Evolutionary conservation across 108 stramenopile genomes (phyloP).

Genomic region (Mediolabrus comicus): DNA sequence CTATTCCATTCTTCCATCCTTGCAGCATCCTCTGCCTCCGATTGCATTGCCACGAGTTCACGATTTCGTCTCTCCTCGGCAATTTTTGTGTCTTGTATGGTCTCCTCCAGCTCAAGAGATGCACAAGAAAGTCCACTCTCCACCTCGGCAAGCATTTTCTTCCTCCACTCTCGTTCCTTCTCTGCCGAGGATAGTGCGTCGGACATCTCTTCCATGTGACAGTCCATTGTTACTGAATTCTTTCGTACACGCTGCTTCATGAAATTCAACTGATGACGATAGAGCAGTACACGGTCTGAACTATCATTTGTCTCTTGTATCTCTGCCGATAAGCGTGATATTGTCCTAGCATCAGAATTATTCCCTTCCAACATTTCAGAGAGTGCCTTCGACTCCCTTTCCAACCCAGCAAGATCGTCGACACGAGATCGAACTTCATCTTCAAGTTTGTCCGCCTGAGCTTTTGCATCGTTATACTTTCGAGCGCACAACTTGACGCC

Average conservation of each 20-base stretch:
- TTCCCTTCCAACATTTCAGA: slow-evolving; percentile 65
- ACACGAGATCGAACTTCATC: slow-evolving; percentile 42
- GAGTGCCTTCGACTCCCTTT: slow-evolving; percentile 58
- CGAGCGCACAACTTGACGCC: slow-evolving; percentile 56
- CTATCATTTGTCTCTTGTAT: slow-evolving; percentile 50
- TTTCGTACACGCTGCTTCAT: slow-evolving; percentile 57
- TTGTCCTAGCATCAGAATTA: slow-evolving; percentile 49
- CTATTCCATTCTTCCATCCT: slow-evolving; percentile 51
- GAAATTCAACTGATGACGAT: slow-evolving; percentile 64
- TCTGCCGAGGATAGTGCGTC: slow-evolving; percentile 40
- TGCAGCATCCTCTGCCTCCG: slow-evolving; percentile 38
- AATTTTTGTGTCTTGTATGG: slow-evolving; percentile 17
- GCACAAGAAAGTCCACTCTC: slow-evolving; percentile 40
- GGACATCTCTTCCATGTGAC: slow-evolving; percentile 64
- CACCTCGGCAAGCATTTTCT: slow-evolving; percentile 50
- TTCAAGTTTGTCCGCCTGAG: slow-evolving; percentile 47
- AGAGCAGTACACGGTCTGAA: slow-evolving; percentile 53
- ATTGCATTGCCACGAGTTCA: slow-evolving; percentile 26
- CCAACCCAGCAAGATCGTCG: slow-evolving; percentile 52
- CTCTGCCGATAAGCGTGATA: slow-evolving; percentile 46
- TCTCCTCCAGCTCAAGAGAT: slow-evolving; percentile 39
- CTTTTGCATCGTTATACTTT: slow-evolving; percentile 69
- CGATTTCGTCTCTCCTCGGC: slow-evolving; percentile 42
- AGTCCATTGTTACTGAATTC: slow-evolving; percentile 62
- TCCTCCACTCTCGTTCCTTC: slow-evolving; percentile 39